A percentile compares a stretch with the other conserved stretches of the same genome.
Evolutionary conservation across 371 early-diverging fungal genomes (phyloP).

Genomic region (Syncephalis plumigaleata): DNA sequence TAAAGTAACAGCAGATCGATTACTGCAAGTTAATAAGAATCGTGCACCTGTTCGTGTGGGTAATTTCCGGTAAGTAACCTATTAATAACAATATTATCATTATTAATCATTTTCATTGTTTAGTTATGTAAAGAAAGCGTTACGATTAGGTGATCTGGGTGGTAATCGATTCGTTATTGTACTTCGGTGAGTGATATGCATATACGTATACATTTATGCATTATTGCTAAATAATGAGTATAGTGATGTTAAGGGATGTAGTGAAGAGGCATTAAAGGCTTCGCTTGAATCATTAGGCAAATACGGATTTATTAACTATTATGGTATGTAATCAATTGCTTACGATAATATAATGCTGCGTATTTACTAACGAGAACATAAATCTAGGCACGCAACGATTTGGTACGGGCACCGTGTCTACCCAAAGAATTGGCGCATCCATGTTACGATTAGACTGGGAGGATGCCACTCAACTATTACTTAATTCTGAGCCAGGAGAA

Average conservation of each 20-base stretch:
- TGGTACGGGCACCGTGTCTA: conserved; percentile 71
- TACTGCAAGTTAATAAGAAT: conserved; percentile 29
- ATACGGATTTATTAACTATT: conserved; percentile 94
- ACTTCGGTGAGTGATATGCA: neutral
- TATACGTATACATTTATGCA: no score
- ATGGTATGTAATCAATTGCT: conserved; percentile 52
- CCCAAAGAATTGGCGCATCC: conserved; percentile 74
- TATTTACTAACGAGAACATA: neutral
- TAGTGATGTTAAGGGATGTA: conserved; percentile 12
- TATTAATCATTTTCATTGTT: neutral
- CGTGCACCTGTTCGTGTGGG: conserved; percentile 54
- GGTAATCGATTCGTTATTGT: conserved; percentile 70
- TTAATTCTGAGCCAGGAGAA: conserved; percentile 45
- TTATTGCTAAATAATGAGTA: conserved; percentile 1
- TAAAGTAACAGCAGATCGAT: conserved; percentile 32
- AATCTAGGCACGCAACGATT: conserved; percentile 77
- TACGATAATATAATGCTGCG: no score
- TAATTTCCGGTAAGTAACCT: conserved; percentile 47
- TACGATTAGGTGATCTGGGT: conserved; percentile 63
- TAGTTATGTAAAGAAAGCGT: conserved; percentile 34
- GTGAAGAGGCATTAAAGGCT: conserved; percentile 3
- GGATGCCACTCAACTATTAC: conserved; percentile 55
- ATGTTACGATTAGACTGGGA: conserved; percentile 63
- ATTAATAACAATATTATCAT: neutral
- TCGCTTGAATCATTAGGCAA: conserved; percentile 5